phyloP scores from a whole-genome alignment of 768 basidiomycete species.

The Termitomyces titanicus region DNA sequence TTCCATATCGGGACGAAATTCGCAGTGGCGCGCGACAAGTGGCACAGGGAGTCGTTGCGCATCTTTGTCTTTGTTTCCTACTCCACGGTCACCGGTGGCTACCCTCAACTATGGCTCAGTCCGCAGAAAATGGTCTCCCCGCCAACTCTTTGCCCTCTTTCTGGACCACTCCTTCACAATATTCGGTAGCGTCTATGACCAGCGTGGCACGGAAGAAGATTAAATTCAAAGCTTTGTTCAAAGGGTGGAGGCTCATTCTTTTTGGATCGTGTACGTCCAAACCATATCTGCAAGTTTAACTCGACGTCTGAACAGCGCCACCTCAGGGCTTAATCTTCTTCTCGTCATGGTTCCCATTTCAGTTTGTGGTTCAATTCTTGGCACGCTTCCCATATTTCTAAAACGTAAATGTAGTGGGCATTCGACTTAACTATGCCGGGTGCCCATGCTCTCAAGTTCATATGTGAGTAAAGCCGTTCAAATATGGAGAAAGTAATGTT shows the following conservation, averaged over 20 bases:
- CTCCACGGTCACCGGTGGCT: constrained; percentile 13
- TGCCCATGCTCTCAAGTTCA: constrained; percentile 55
- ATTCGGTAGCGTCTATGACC: constrained; percentile 6
- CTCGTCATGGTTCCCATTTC: constrained; percentile 64
- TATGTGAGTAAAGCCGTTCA: constrained; percentile 33
- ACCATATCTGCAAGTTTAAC: neutral
- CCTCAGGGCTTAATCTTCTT: constrained; percentile 66
- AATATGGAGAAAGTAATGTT: neutral
- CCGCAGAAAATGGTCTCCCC: constrained; percentile 6
- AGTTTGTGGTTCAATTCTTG: constrained; percentile 35
- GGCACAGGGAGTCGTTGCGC: neutral
- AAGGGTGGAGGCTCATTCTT: constrained; percentile 52
- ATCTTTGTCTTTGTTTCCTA: neutral
- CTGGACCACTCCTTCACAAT: constrained; percentile 11
- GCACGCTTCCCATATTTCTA: neutral
- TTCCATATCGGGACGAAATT: constrained; percentile 4
- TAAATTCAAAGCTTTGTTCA: constrained; percentile 7
- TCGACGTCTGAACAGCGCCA: neutral
- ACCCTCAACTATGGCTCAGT: constrained; percentile 1
- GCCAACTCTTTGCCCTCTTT: constrained; percentile 9
- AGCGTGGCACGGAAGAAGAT: neutral
- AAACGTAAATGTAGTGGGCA: constrained; percentile 42
- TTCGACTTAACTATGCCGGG: constrained; percentile 43
- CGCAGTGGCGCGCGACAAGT: neutral
- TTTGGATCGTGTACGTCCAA: constrained; percentile 51